Evolutionary conservation across 768 basidiomycete species (phyloP).

Genomic region (Pleurotus ostreatus): DNA sequence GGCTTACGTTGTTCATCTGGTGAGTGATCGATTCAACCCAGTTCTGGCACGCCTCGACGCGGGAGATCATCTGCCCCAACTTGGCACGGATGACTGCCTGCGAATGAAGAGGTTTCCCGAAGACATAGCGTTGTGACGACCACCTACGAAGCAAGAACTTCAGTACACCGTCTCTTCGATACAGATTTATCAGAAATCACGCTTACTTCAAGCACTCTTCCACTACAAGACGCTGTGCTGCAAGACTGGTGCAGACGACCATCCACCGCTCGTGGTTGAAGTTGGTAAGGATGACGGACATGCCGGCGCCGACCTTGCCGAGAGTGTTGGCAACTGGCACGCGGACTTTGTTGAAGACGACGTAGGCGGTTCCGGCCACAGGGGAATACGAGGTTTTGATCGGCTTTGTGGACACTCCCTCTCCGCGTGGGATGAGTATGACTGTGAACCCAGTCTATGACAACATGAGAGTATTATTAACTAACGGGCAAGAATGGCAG

Average conservation of each 20-base stretch:
- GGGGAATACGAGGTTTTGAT: conserved; percentile 93
- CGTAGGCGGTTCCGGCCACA: conserved; percentile 86
- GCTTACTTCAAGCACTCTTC: conserved; percentile 86
- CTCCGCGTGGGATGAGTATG: conserved; percentile 68
- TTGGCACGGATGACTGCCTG: conserved; percentile 89
- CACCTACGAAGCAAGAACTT: conserved; percentile 44
- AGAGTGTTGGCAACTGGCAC: conserved; percentile 86
- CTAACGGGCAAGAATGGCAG: background rate
- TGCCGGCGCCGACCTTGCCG: conserved; percentile 81
- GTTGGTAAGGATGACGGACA: conserved; percentile 80
- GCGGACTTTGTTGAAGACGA: conserved; percentile 76
- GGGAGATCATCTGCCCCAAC: conserved; percentile 85
- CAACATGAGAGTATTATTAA: background rate
- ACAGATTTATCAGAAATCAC: background rate
- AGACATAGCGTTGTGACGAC: conserved; percentile 85
- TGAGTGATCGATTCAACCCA: conserved; percentile 90
- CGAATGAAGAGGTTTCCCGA: conserved; percentile 78
- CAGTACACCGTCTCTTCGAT: conserved; percentile 7
- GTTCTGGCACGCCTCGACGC: conserved; percentile 79
- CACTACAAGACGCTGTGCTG: conserved; percentile 75
- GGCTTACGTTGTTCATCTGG: conserved; percentile 83
- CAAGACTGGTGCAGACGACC: conserved; percentile 66
- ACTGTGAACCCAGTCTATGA: conserved; percentile 67
- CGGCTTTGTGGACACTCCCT: conserved; percentile 75
- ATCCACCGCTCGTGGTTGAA: conserved; percentile 93